Evolutionary conservation across 352 stramenopile species (phyloP), one percentile per base, ranked within the genome.

Genomic region (Globisporangium nagaii): DNA sequence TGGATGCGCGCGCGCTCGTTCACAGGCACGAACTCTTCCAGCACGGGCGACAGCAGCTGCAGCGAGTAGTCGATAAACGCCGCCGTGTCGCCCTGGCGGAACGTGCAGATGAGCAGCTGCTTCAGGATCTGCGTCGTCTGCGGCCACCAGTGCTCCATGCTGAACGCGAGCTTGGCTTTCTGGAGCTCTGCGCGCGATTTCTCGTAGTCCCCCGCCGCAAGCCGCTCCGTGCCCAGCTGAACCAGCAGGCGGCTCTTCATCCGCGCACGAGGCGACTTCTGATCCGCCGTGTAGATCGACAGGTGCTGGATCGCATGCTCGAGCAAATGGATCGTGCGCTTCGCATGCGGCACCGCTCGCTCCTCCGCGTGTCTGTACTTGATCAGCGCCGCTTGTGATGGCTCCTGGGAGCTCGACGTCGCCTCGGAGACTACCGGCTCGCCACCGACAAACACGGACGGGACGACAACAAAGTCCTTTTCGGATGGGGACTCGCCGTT

Each of bases 241-340:
- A 92, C 66, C 3, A 93, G 57, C 39, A 93, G 58, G 3, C 79
- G 76, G 48, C 70, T 87, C 71, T 91, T 93, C 48, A 95, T 70
- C 6, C 84, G 78, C 61, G 63, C 77, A 0, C 82, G 78, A 8
- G 77, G 72, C 0, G 70, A 60, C 45, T 88, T 90, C 28, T 79
- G 76, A 39, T 88, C 75, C 9, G 75, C 75, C 17, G 79, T 62
- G 57, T 84, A 87, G 46, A 86, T 68, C 20, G 75, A 75, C 30
- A 95, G 45, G 65, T 91, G 72, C 48, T 90, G 79, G 15, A 91
- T 67, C 11, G 82, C 79, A 37, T 90, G 81, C 54, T 91, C 80
- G 8, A 95, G 63, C 13, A 95, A 52, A 35, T 85, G 59, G 48
- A 95, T 91, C 10, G 79, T 70, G n/a, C 71, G 68, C 47, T 80